A percentile compares a stretch with the other conserved stretches of the same genome.
Conservation (phyloP, 2,329 filamentous ascomycete species). For the Alternaria metachromatica region DNA sequence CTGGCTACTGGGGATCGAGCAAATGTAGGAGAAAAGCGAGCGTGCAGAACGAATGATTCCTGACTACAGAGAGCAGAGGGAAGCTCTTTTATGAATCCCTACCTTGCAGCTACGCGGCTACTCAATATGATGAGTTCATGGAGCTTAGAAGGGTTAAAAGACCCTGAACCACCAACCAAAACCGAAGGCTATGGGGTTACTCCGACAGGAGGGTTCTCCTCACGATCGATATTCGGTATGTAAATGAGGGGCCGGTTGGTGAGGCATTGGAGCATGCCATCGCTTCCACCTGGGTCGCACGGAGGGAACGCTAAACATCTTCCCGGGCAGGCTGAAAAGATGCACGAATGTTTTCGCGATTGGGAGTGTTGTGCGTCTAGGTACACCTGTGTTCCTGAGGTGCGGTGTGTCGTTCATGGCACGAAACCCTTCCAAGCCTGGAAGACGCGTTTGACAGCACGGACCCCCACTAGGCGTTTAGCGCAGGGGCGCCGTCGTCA, state of each 20-base stretch:
- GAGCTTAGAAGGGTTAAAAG: not conserved
- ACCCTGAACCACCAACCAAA: not conserved
- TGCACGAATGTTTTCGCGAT: not conserved
- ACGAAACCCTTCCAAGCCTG: not conserved
- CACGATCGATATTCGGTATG: not conserved
- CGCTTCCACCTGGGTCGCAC: not conserved
- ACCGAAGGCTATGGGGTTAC: not conserved
- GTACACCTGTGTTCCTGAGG: not conserved
- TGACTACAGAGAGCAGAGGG: not conserved
- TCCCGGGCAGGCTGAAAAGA: not conserved
- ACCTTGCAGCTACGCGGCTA: not conserved
- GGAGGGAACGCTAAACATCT: not conserved
- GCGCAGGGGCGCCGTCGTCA: not conserved
- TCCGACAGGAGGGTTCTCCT: not conserved
- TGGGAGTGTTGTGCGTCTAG: not conserved
- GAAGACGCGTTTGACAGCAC: not conserved
- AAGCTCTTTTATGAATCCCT: slow-evolving; percentile 1
- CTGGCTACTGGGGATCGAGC: not conserved
- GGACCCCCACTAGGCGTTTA: not conserved
- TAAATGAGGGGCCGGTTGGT: not conserved
- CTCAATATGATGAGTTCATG: not conserved
- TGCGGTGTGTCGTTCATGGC: not conserved
- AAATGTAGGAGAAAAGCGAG: not conserved
- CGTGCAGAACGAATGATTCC: not conserved
- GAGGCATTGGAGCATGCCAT: not conserved